phyloP scores from a whole-genome alignment of 2,329 filamentous ascomycete genomes.

The Cryphonectria radicalis region DNA sequence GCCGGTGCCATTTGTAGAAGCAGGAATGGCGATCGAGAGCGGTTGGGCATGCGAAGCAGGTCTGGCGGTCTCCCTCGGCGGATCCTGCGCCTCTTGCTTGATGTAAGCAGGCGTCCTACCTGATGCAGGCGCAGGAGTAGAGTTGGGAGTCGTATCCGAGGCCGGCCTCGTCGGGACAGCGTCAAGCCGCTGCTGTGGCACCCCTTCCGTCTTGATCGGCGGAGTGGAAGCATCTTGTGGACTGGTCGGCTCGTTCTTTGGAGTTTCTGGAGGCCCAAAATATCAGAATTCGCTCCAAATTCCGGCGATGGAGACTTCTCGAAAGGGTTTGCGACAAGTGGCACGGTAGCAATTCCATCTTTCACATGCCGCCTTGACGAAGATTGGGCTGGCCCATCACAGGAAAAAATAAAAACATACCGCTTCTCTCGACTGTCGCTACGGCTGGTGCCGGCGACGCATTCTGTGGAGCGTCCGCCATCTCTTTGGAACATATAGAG shows the following conservation, averaged over 20 bases:
- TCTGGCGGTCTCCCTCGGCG: not conserved
- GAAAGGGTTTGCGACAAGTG: not conserved
- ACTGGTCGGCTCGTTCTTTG: constrained; percentile 13
- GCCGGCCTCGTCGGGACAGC: constrained; percentile 1
- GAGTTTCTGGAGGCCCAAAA: constrained; percentile 14
- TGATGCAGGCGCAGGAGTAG: constrained; percentile 12
- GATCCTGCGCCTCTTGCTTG: not conserved
- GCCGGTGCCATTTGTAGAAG: not conserved
- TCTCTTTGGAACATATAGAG: constrained; percentile 24
- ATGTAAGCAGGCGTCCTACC: not conserved
- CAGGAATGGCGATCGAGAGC: constrained; percentile 17
- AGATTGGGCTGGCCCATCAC: not conserved
- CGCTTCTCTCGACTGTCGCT: constrained; percentile 28
- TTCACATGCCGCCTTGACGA: constrained; percentile 11
- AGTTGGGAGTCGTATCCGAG: not conserved
- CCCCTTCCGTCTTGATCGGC: constrained; percentile 17
- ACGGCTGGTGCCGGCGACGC: constrained; percentile 31
- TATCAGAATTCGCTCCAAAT: not conserved
- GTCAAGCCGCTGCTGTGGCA: not conserved
- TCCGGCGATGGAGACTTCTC: not conserved
- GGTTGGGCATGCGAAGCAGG: not conserved
- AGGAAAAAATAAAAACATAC: constrained; percentile 15
- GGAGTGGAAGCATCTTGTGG: constrained; percentile 1
- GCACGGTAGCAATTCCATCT: not conserved
- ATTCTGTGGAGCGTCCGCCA: constrained; percentile 30